Base-by-base conservation (phyloP, 2,329 filamentous ascomycete genomes). In the Calonectria multiphialidica region DNA sequence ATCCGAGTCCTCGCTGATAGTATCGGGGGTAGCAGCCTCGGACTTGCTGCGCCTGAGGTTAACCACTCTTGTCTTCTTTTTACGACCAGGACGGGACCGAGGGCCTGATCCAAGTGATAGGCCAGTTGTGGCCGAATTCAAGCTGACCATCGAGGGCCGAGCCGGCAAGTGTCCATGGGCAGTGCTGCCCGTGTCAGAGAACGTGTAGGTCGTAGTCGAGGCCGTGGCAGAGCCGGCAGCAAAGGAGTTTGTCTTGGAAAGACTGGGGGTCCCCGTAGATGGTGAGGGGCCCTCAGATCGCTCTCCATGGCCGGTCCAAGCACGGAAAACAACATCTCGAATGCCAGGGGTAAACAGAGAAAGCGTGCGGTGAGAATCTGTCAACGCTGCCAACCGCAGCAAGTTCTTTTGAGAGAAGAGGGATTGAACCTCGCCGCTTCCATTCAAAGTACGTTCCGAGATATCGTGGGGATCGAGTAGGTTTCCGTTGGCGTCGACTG, bases 401-500 rank as follows among this genome's bases (percentile, higher is more conserved):
- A 98, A 87, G 79, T 98, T 98, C 88, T 98, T 98, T 81, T 98
- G 95, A 0, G 96, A 98, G 82, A 99, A 98, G 7, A 98, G 89
- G 0, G 95, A 95, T 82, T 98, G 95, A 23, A 93, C 91, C 81
- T 98, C 96, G 5, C 93, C 92, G 12, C 93, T 91, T 21, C 93
- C 92, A 75, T 98, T 95, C 10, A 98, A 87, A 0, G 94, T 93
- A 66, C 98, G 86, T 4, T 93, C 92, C 0, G 94, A 93, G 67
- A 96, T 92, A 74, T 95, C 91, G 63, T 90, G 91, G 12, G 93
- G 89, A 78, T 96, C 94, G 64, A 98, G 83, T 2, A 93, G 88
- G 78, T 95, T 95, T 62, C 95, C 95, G 69, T 93, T 91, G 3
- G 92, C 90, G 84, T 98, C 95, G 16, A 97, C 93, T 1, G 95